phyloP scores from a whole-genome alignment of 2,329 filamentous ascomycete species.

The Sordariomycetes sp. region DNA sequence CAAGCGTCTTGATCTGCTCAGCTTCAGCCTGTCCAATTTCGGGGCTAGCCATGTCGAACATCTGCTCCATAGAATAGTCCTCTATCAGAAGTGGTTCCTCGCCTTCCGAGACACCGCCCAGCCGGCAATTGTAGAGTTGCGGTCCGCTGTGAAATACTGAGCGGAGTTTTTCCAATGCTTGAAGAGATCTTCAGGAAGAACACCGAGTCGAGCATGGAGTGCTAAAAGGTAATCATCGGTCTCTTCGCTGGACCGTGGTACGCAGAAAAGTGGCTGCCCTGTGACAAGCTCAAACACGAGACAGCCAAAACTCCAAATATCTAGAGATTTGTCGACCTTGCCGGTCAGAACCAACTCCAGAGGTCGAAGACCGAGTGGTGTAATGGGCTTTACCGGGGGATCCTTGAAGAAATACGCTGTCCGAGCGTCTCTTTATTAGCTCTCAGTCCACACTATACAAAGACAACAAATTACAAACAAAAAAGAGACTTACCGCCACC shows the following conservation, averaged over 20 bases:
- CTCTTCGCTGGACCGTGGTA: too few species aligned
- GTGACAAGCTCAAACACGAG: constrained; percentile 19
- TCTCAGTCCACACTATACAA: not conserved
- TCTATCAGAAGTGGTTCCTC: constrained; percentile 13
- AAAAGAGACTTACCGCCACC: constrained; percentile 15
- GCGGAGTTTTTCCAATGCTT: constrained; percentile 14
- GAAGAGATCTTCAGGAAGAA: constrained; percentile 11
- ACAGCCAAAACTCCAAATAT: constrained; percentile 21
- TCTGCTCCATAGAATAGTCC: constrained; percentile 14
- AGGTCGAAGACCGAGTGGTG: constrained; percentile 14
- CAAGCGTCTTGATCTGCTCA: constrained; percentile 12
- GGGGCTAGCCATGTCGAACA: constrained; percentile 13
- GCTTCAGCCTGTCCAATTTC: constrained; percentile 15
- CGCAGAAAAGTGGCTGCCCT: constrained; percentile 11
- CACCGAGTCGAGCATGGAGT: too few species aligned
- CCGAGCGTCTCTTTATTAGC: constrained; percentile 1
- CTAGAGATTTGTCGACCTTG: constrained; percentile 11
- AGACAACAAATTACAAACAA: constrained; percentile 1
- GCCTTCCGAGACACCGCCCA: constrained; percentile 12
- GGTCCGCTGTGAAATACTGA: constrained; percentile 15
- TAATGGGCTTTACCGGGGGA: constrained; percentile 12
- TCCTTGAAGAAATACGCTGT: constrained; percentile 16
- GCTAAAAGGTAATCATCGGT: too few species aligned
- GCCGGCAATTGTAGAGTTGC: constrained; percentile 13
- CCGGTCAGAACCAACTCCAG: constrained; percentile 17